Evolutionary conservation across 2,329 filamentous ascomycete genomes (phyloP).

Genomic region (Myriosclerotinia curreyana): DNA sequence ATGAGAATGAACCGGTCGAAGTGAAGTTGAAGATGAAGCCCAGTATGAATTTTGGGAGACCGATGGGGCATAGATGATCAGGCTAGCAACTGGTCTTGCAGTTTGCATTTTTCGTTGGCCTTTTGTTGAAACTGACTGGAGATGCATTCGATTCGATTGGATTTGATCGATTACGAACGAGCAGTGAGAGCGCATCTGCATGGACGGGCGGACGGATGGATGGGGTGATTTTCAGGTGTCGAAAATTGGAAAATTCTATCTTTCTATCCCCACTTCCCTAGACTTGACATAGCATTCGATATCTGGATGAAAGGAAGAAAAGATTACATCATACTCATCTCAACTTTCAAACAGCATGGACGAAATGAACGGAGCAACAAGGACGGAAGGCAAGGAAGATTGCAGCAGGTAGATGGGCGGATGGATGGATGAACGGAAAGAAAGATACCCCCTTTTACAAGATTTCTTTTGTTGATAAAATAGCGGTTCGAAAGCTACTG

Average conservation of each 20-base stretch:
- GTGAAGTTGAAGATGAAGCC: constrained; percentile 31
- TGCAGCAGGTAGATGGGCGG: neutral
- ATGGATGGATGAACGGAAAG: neutral
- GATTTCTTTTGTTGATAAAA: constrained; percentile 14
- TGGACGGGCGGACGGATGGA: neutral
- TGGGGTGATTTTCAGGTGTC: neutral
- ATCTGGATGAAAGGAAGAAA: neutral
- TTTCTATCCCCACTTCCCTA: neutral
- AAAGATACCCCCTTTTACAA: constrained; percentile 18
- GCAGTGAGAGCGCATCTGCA: neutral
- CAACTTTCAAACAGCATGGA: neutral
- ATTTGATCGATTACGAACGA: neutral
- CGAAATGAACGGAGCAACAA: neutral
- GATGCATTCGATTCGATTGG: neutral
- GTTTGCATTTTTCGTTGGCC: neutral
- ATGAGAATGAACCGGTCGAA: constrained; percentile 24
- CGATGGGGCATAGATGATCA: constrained; percentile 27
- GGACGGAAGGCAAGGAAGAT: neutral
- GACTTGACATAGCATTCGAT: neutral
- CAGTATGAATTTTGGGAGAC: constrained; percentile 34
- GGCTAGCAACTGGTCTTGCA: neutral
- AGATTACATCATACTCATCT: neutral
- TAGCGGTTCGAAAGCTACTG: neutral
- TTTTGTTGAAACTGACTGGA: neutral
- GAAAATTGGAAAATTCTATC: neutral